phyloP scores from a whole-genome alignment of 441 rosid species.

The Populus trichocarpa region DNA sequence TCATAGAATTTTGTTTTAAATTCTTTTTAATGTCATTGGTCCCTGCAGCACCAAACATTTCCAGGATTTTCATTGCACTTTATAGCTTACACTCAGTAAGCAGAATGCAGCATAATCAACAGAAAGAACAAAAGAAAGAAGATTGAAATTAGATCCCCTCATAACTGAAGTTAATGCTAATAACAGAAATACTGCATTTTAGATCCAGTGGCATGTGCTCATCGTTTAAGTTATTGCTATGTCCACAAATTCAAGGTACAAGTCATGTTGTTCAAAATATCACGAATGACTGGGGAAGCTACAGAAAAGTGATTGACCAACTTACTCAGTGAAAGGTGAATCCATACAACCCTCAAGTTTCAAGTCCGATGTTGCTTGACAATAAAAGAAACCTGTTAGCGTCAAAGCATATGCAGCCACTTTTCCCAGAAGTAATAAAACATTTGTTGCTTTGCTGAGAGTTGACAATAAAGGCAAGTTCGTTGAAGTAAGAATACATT shows the following conservation, averaged over 20 bases:
- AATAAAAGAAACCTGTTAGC: slow-evolving; percentile 85
- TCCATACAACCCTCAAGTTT: slow-evolving; percentile 45
- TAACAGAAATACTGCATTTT: background rate
- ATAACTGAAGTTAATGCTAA: background rate
- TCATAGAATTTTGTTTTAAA: background rate
- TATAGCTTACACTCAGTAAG: background rate
- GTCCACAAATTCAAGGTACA: background rate
- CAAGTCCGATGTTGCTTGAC: slow-evolving; percentile 61
- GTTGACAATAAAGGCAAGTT: slow-evolving; percentile 16
- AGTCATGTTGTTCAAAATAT: background rate
- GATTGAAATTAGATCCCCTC: background rate
- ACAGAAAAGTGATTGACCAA: slow-evolving; percentile 6
- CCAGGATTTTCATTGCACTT: background rate
- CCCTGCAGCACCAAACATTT: background rate
- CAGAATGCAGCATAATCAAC: background rate
- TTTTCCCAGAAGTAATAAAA: slow-evolving; percentile 74
- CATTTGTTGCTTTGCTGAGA: slow-evolving; percentile 80
- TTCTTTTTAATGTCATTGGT: background rate
- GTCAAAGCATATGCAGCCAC: slow-evolving; percentile 81
- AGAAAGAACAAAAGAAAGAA: background rate
- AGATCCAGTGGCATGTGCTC: background rate
- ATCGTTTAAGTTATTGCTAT: background rate
- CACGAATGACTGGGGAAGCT: background rate
- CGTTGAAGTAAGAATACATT: slow-evolving; percentile 8
- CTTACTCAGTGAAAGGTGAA: slow-evolving; percentile 66